phyloP scores from a whole-genome alignment of 2,329 filamentous ascomycete species.

The Claviceps sp. region DNA sequence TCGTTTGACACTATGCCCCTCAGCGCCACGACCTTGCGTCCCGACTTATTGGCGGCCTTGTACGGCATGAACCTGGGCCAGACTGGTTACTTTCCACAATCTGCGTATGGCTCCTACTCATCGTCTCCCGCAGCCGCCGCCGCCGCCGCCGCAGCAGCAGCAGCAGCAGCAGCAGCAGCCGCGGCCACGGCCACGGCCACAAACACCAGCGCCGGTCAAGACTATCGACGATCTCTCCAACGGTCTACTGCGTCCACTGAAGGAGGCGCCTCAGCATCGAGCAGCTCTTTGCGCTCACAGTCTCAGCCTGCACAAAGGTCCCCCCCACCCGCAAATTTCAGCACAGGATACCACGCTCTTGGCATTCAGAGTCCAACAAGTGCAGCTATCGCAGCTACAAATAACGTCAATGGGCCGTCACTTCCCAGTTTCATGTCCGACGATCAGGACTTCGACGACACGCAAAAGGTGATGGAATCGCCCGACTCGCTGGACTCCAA shows the following conservation, averaged over 20 bases:
- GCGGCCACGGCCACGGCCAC: slow-evolving; percentile 34
- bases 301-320: slow-evolving; percentile 49
- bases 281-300: slow-evolving; percentile 47
- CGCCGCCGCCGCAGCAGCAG: slow-evolving; percentile 28
- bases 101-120: slow-evolving; percentile 39
- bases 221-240: slow-evolving; percentile 44
- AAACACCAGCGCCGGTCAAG: slow-evolving; percentile 27
- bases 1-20: slow-evolving; percentile 50
- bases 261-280: slow-evolving; percentile 30
- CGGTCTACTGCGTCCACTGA: slow-evolving; percentile 38
- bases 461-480: slow-evolving; percentile 27
- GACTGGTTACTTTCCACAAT: slow-evolving; percentile 31
- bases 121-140: slow-evolving; percentile 40
- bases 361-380: slow-evolving; percentile 23
- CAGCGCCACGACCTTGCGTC: slow-evolving; percentile 38
- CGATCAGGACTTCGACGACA: slow-evolving; percentile 36
- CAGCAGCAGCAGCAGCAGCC: slow-evolving; percentile 19
- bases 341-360: slow-evolving; percentile 12
- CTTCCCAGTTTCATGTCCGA: slow-evolving; percentile 45
- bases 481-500: slow-evolving; percentile 34
- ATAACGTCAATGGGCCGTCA: slow-evolving; percentile 33
- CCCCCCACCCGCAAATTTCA: slow-evolving; percentile 18
- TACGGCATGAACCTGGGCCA: slow-evolving; percentile 27
- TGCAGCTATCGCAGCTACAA: slow-evolving; percentile 20
- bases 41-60: slow-evolving; percentile 40